Conservation (phyloP, 495 filamentous ascomycete genomes). For the Astrocystis sublimbata region DNA sequence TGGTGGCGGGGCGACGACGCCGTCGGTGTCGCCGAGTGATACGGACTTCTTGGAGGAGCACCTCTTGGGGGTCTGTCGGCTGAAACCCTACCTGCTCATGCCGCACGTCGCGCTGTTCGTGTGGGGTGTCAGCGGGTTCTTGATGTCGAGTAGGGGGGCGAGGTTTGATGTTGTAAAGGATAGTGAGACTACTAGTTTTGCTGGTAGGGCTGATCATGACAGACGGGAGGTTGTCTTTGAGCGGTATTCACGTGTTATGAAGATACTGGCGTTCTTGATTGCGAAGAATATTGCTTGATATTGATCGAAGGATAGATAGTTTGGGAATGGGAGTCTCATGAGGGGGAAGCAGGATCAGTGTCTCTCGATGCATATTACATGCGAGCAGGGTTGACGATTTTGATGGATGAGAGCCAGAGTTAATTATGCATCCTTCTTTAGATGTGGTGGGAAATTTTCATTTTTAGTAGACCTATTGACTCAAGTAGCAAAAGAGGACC, state of each 20-base stretch:
- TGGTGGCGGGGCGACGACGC: not conserved
- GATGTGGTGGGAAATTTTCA: too few species aligned
- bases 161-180: not conserved
- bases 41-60: not conserved
- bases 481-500: too few species aligned
- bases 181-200: too few species aligned
- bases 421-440: too few species aligned
- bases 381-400: too few species aligned
- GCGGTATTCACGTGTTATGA: conserved; percentile 8
- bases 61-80: not conserved
- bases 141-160: not conserved
- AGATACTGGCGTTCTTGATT: conserved; percentile 2
- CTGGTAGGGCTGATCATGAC: not conserved
- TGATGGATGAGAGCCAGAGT: too few species aligned
- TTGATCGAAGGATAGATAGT: not conserved
- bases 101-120: conserved; percentile 4
- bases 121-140: not conserved
- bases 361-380: too few species aligned
- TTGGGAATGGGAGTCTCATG: not conserved
- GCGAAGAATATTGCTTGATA: not conserved
- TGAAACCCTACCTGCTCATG: not conserved
- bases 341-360: too few species aligned
- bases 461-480: too few species aligned
- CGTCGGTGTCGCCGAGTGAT: too few species aligned
- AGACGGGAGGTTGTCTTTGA: not conserved